These are phyloP conservation scores for Phytopythium delawarense DNA, from an alignment of 352 stramenopile species.

Conservation along the genomic window DNA sequence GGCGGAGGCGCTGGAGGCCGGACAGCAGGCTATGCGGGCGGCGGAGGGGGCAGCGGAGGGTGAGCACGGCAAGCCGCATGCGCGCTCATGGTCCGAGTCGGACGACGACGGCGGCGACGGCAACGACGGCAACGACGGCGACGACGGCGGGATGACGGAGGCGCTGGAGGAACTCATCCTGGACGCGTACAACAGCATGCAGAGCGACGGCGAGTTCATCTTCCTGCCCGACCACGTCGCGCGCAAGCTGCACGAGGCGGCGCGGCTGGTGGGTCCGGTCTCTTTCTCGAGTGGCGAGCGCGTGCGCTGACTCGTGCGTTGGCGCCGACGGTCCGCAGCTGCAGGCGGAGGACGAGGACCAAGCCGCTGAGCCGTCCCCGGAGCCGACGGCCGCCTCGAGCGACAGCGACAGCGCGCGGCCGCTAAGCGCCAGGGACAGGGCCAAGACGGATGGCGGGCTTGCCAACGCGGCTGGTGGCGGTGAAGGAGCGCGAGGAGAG, in stretches of 20 bases:
- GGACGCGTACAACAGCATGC: slow-evolving; percentile 81
- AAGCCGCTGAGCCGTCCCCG: slow-evolving; percentile 9
- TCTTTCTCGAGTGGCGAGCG: too few species aligned
- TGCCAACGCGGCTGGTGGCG: not conserved
- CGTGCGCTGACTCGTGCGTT: not conserved
- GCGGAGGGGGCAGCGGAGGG: not conserved
- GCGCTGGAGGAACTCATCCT: slow-evolving; percentile 69
- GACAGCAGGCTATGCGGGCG: not conserved
- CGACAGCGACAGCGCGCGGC: not conserved
- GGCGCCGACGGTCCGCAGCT: slow-evolving; percentile 5
- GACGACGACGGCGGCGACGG: not conserved
- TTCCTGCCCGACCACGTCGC: slow-evolving; percentile 66
- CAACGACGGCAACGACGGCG: slow-evolving; percentile 1
- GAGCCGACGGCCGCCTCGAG: slow-evolving; percentile 1
- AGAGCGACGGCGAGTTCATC: slow-evolving; percentile 78
- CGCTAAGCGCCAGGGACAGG: not conserved
- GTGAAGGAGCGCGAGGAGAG: slow-evolving; percentile 2
- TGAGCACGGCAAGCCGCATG: not conserved
- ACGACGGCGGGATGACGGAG: slow-evolving; percentile 29
- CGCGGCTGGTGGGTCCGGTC: slow-evolving; percentile 36
- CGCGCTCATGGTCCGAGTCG: slow-evolving; percentile 3
- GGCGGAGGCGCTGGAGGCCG: not conserved
- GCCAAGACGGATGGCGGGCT: not conserved
- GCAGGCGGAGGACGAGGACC: slow-evolving; percentile 15
- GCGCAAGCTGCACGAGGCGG: slow-evolving; percentile 56